Evolutionary conservation across 164 flowering plant species (phyloP), one percentile per base, ranked within the genome.

Genomic region (Magnolia changhungtana): DNA sequence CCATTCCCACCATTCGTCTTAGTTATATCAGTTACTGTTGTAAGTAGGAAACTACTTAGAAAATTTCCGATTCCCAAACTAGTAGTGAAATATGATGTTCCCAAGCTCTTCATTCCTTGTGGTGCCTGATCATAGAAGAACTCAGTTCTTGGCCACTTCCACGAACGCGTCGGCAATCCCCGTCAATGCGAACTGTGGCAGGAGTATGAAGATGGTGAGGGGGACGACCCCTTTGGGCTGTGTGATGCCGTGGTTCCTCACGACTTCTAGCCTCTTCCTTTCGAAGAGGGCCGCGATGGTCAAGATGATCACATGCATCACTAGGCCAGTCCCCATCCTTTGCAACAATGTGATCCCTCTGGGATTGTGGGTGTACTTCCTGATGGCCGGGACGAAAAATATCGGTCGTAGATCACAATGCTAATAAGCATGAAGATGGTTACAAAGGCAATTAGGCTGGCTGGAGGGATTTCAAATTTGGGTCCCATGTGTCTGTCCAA

Each of bases 111-210:
- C 94, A 90, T 89, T 14, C 86, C 86, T 67, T 80, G 83, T 1
- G 92, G 94, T 19, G 94, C 94, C 72, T 90, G 91, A 69, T 89
- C 91, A 68, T 89, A 90, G 84, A 90, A 89, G 67, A 89, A 89
- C 73, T 90, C 94, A 27, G 0, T 88, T 58, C 83, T 86, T 89
- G 7, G 88, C 92, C 0, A 87, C 89, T 50, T 88, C 91, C n/a
- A 85, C 64, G 45, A 88, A 90, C 20, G 80, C 37, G 61, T 90
- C 91, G 0, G 91, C 90, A 1, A 90, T 66, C 16, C 94, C 92
- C 81, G 80, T 78, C 27, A 90, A 67, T 1, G 77, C 85, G 71
- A 88, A 89, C 74, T 90, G 92, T 49, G 91, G 91, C 3, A 89
- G 83, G 31, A 90, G 89, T 21, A 85, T 74, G 78, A 89, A 87